Conservation (phyloP, 257 asterid genomes). For the Nicotiana otophora region DNA sequence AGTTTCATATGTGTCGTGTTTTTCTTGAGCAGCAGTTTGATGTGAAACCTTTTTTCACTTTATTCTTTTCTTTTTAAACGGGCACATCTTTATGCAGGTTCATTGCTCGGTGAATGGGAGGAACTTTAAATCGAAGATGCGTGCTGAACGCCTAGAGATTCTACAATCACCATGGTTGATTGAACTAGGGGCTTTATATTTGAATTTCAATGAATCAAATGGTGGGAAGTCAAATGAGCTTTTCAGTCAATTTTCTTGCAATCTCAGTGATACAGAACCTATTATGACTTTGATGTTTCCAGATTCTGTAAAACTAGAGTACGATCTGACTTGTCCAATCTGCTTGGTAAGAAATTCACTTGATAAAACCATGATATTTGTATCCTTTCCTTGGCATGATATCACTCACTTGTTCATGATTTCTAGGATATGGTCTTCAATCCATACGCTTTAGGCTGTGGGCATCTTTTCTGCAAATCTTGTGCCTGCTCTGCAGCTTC, state of each 20-base stretch:
- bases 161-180: slow-evolving; percentile 81
- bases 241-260: slow-evolving; percentile 43
- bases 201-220: slow-evolving; percentile 40
- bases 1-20: not conserved
- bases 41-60: not conserved
- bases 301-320: slow-evolving; percentile 51
- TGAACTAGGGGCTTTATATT: slow-evolving; percentile 71
- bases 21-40: not conserved
- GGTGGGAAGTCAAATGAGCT: slow-evolving; percentile 30
- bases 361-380: not conserved
- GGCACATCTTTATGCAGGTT: slow-evolving; percentile 35
- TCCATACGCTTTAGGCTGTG: slow-evolving; percentile 76
- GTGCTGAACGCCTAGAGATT: slow-evolving; percentile 57
- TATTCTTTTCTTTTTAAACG: not conserved
- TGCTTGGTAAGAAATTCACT: slow-evolving; percentile 57
- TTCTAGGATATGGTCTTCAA: slow-evolving; percentile 65
- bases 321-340: slow-evolving; percentile 69
- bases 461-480: slow-evolving; percentile 75
- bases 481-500: slow-evolving; percentile 84
- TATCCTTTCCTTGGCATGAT: not conserved
- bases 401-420: not conserved
- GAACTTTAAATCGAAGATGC: slow-evolving; percentile 69
- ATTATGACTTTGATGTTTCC: slow-evolving; percentile 57
- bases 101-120: slow-evolving; percentile 69
- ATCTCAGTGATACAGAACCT: slow-evolving; percentile 41